Evolutionary conservation across 1,139 yeast genomes (phyloP), one percentile per base, ranked within the genome.

Genomic region (Protomyces pachydermus): DNA sequence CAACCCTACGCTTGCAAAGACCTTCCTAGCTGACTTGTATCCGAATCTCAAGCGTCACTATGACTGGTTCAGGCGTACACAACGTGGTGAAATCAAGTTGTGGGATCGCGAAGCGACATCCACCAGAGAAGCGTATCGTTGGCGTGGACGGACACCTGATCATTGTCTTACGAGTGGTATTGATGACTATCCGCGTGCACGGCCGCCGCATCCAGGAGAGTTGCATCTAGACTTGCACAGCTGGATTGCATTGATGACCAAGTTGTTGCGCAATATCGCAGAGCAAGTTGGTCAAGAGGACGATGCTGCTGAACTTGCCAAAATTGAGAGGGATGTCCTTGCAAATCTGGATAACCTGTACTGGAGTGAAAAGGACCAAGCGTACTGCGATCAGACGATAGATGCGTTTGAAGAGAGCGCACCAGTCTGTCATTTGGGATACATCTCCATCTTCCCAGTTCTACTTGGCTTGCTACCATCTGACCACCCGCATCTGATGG

Each of bases 231-330:
- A 93, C 73, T 79, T 93, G 65, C 77, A 91, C 61, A 81, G 95
- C 10, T 93, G 99, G 99, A 83, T 93, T 66, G 98, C 97, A 9
- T 85, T 88, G 20, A 90, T 93, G 96, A 83, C 97, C 0, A 80
- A 85, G 68, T 83, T 96, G 0, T 85, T 95, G 84, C 83, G 83
- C 69, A 80, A 83, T 65, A 83, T 93, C 68, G 95, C 98, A 0
- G 78, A 77, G 53, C 75, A 86, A n/a, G 76, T 91, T 50, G 86
- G 81, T 0, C 77, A 81, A 60, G 71, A 75, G 0, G 84, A 82
- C 1, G 97, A 91, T 71, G 81, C 81, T 9, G 72, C 72, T 28
- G 74, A 75, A 60, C 91, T 84, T 71, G 71, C 77, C 14, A 70
- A 74, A 32, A 82, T 85, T 54, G 90, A 86, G 69, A 70, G 75